Percentiles rank a stretch among this genome's conserved stretches.
phyloP scores from a whole-genome alignment of 2,329 filamentous ascomycete species.

The Sarocladiaceae sp. region DNA sequence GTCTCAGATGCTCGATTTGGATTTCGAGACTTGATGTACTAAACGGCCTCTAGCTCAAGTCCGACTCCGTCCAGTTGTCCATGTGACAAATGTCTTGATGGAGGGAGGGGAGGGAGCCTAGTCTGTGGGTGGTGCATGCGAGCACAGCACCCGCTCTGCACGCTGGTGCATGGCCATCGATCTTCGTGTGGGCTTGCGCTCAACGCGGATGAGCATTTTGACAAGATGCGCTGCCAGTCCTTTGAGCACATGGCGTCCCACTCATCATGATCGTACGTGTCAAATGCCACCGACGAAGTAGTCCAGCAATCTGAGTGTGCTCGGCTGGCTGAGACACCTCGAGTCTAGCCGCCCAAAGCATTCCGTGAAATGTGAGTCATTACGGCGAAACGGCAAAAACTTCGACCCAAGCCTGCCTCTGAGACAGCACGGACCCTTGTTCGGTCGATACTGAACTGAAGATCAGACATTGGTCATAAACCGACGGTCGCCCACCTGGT shows the following conservation, averaged over 20 bases:
- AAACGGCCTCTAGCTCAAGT: conserved; percentile 1
- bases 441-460: background rate
- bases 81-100: conserved; percentile 3
- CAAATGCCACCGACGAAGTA: too few species aligned
- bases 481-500: background rate
- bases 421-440: background rate
- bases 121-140: background rate
- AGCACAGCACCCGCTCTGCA: background rate
- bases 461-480: background rate
- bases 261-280: too few species aligned
- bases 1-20: too few species aligned
- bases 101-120: background rate
- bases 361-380: too few species aligned
- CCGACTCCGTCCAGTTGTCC: background rate
- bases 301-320: too few species aligned
- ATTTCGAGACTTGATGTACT: conserved; percentile 1
- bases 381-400: too few species aligned
- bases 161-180: background rate
- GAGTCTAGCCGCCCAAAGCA: conserved; percentile 7
- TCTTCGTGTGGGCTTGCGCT: background rate
- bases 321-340: conserved; percentile 7
- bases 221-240: background rate
- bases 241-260: too few species aligned
- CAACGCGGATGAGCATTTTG: conserved; percentile 3
- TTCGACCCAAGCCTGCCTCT: too few species aligned